Base-by-base conservation (phyloP, 2,329 filamentous ascomycete genomes). In the Tolypocladium inflatum region DNA sequence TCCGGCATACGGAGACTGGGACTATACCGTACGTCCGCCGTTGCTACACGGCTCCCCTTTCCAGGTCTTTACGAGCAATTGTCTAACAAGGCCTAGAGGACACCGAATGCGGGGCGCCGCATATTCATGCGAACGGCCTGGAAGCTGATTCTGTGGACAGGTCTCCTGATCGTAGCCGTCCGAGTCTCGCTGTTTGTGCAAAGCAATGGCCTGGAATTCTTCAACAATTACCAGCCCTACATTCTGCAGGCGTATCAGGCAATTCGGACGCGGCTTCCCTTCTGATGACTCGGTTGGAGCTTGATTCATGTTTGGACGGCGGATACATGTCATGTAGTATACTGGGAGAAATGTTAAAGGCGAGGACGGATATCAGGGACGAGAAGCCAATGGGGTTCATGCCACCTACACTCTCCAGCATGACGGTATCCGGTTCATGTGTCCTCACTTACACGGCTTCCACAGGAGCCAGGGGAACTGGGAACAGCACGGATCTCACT, bases 1-100 rank as follows among this genome's bases (percentile, higher is more conserved):
- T 35, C 72, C 73, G 0, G 58, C 55, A 4, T 73, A 67, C 61
- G 54, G 56, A 3, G 70, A 75, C 42, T 70, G 71, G 64, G 55
- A 60, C 15, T 73, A 67, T 50, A 67, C 63, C 23, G 72, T 74
- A 59, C 63, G 71, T 65, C 11, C 17, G 11, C 11, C 7, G 15
- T 19, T 13, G 52, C 35, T 35, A 19, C 19, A 10, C 15, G 1
- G 38, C 13, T n/a, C 38, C 11, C 35, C 11, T 8, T 15, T 4
- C 8, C 26, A 30, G 26, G 4, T 30, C 26, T 2, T 3, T 42
- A 15, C 4, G 9, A 15, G 19, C 9, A 23, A 33, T 9, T 26
- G 41, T 52, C 39, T 54, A 39, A 35, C 52, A 9, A 30, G 15
- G n/a, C 2, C 33, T 26, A 56, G 54, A 37, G 39, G 56, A 35